Conservation (phyloP, 129 eudicot genomes). For the Chrysanthemum lavandulifolium region DNA sequence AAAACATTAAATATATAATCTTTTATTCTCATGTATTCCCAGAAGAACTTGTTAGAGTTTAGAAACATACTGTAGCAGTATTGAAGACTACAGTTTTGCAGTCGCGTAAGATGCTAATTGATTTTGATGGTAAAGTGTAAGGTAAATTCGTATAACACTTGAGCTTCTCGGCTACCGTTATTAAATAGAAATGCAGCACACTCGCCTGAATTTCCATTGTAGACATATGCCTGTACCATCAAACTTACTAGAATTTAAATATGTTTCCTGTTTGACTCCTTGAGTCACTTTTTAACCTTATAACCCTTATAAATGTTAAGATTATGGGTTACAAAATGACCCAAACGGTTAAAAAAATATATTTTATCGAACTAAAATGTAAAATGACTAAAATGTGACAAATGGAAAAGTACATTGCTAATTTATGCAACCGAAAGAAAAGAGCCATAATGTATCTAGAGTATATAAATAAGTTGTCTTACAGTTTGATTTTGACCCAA, state of each 20-base stretch:
- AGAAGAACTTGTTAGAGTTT: neutral
- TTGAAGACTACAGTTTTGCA: slow-evolving; percentile 71
- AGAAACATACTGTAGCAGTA: slow-evolving; percentile 65
- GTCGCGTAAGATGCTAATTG: slow-evolving; percentile 87
- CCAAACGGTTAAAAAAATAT: too few species aligned
- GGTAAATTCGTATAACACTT: slow-evolving; percentile 45
- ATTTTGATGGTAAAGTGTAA: slow-evolving; percentile 54
- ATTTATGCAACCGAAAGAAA: too few species aligned
- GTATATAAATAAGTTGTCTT: neutral
- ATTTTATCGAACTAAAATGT: too few species aligned
- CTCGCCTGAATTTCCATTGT: slow-evolving; percentile 33
- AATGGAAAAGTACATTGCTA: too few species aligned
- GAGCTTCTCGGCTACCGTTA: slow-evolving; percentile 23
- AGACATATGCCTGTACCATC: slow-evolving; percentile 62
- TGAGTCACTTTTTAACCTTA: too few species aligned
- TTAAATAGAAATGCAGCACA: slow-evolving; percentile 83
- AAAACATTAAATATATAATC: neutral
- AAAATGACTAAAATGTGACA: too few species aligned
- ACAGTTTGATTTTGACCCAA: slow-evolving; percentile 59
- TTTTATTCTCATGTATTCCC: neutral
- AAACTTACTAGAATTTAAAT: neutral
- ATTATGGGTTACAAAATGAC: too few species aligned
- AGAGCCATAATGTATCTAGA: too few species aligned
- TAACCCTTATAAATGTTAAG: too few species aligned
- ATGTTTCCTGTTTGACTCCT: too few species aligned